Evolutionary conservation across 2,329 filamentous ascomycete genomes (phyloP).

Genomic region (Cephalotrichum gorgonifer): DNA sequence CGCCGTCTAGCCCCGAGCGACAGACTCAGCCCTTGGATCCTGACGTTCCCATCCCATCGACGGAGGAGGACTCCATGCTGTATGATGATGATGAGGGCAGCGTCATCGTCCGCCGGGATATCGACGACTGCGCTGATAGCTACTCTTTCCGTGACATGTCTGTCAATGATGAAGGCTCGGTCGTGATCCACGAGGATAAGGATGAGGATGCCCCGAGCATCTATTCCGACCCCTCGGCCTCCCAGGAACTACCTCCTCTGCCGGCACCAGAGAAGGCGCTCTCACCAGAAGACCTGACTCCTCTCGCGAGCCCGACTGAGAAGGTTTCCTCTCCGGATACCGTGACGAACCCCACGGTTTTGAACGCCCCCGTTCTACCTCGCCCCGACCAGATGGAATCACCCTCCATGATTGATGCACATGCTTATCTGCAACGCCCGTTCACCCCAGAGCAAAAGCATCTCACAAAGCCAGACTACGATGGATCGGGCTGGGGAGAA

Average conservation of each 20-base stretch:
- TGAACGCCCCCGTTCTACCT: slow-evolving; percentile 19
- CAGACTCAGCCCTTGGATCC: slow-evolving; percentile 60
- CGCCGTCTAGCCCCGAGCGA: slow-evolving; percentile 48
- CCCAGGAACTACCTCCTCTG: not conserved
- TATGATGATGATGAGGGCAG: slow-evolving; percentile 42
- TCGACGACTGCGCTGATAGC: slow-evolving; percentile 45
- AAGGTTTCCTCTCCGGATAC: not conserved
- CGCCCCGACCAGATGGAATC: slow-evolving; percentile 7
- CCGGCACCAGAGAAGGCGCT: slow-evolving; percentile 10
- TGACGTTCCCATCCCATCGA: slow-evolving; percentile 80
- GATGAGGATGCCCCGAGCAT: slow-evolving; percentile 21
- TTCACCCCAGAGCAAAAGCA: slow-evolving; percentile 34
- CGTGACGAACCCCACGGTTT: slow-evolving; percentile 8
- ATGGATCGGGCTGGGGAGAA: slow-evolving; percentile 51
- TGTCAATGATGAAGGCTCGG: slow-evolving; percentile 30
- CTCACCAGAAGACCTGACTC: slow-evolving; percentile 18
- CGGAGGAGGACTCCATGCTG: slow-evolving; percentile 54
- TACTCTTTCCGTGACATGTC: slow-evolving; percentile 10
- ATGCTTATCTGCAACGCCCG: slow-evolving; percentile 28
- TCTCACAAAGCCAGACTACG: slow-evolving; percentile 51
- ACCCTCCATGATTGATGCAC: slow-evolving; percentile 24
- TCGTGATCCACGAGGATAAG: slow-evolving; percentile 41
- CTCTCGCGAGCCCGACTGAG: slow-evolving; percentile 6
- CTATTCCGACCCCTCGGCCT: slow-evolving; percentile 17
- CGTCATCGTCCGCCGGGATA: slow-evolving; percentile 59